Conservation (phyloP, 2,329 filamentous ascomycete genomes). For the Cordyceps javanica region DNA sequence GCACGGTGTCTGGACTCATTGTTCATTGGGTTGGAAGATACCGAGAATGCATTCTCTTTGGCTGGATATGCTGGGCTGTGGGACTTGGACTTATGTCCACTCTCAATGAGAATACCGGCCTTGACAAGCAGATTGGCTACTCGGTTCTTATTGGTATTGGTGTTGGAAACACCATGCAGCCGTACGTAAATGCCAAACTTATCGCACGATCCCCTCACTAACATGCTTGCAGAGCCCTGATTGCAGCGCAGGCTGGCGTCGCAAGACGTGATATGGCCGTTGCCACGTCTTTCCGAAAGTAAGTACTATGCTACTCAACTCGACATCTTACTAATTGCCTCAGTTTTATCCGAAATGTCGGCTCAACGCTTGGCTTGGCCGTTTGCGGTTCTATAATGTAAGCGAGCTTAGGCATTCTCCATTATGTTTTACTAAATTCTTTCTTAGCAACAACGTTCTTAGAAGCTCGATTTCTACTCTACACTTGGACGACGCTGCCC, state of each 20-base stretch:
- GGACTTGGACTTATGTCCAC: constrained; percentile 49
- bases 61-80: constrained; percentile 45
- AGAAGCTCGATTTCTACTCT: constrained; percentile 23
- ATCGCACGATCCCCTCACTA: not conserved
- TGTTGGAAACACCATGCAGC: constrained; percentile 46
- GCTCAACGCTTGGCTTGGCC: constrained; percentile 33
- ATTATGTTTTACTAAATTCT: not conserved
- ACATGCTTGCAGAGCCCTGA: constrained; percentile 27
- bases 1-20: constrained; percentile 44
- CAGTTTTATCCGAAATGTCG: constrained; percentile 35
- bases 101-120: constrained; percentile 37
- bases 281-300: constrained; percentile 39
- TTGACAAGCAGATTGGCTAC: constrained; percentile 50
- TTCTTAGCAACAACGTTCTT: constrained; percentile 33
- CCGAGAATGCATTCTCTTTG: constrained; percentile 47
- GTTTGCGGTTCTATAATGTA: constrained; percentile 34
- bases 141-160: constrained; percentile 45
- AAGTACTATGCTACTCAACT: constrained; percentile 14
- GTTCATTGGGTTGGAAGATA: constrained; percentile 48
- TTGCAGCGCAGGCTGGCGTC: constrained; percentile 52
- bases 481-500: constrained; percentile 17
- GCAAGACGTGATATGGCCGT: constrained; percentile 40
- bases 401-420: constrained; percentile 1
- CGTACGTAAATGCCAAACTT: constrained; percentile 24
- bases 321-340: not conserved